Conservation (phyloP, 2,329 filamentous ascomycete genomes). For the Scytalidium lignicola region DNA sequence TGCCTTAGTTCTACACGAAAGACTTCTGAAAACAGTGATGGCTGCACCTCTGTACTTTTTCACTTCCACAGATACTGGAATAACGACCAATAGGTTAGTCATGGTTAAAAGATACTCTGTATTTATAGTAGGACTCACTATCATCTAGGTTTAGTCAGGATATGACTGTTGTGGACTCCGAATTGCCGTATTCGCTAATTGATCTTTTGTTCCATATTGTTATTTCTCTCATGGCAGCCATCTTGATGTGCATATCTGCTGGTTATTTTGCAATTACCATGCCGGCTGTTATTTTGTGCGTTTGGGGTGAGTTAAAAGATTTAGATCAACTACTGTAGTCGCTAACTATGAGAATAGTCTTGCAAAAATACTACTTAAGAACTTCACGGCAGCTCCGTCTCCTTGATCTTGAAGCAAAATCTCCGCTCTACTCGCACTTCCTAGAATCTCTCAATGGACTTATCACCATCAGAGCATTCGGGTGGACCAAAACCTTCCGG, state of each 20-base stretch:
- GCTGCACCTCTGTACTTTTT: slow-evolving; percentile 44
- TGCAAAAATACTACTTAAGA: slow-evolving; percentile 38
- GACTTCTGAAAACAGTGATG: slow-evolving; percentile 40
- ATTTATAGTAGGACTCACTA: background rate
- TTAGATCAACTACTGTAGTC: background rate
- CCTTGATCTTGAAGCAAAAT: slow-evolving; percentile 37
- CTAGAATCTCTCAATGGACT: slow-evolving; percentile 39
- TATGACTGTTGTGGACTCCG: slow-evolving; percentile 17
- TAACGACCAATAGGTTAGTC: slow-evolving; percentile 32
- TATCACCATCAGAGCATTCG: slow-evolving; percentile 40
- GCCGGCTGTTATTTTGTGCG: slow-evolving; percentile 32
- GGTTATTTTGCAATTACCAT: slow-evolving; percentile 35
- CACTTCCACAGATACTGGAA: slow-evolving; percentile 33
- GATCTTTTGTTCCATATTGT: slow-evolving; percentile 33
- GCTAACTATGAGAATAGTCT: background rate
- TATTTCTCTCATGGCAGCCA: slow-evolving; percentile 10
- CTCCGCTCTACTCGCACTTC: slow-evolving; percentile 41
- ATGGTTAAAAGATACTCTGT: background rate
- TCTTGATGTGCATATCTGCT: slow-evolving; percentile 22
- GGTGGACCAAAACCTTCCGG: slow-evolving; percentile 28
- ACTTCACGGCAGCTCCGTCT: slow-evolving; percentile 43
- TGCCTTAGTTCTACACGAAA: slow-evolving; percentile 42
- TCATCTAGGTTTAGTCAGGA: slow-evolving; percentile 18
- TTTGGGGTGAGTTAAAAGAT: slow-evolving; percentile 3
- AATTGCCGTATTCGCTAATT: slow-evolving; percentile 14